Base-by-base conservation (phyloP, 371 early-diverging fungal species). In the Lichtheimia hyalospora region DNA sequence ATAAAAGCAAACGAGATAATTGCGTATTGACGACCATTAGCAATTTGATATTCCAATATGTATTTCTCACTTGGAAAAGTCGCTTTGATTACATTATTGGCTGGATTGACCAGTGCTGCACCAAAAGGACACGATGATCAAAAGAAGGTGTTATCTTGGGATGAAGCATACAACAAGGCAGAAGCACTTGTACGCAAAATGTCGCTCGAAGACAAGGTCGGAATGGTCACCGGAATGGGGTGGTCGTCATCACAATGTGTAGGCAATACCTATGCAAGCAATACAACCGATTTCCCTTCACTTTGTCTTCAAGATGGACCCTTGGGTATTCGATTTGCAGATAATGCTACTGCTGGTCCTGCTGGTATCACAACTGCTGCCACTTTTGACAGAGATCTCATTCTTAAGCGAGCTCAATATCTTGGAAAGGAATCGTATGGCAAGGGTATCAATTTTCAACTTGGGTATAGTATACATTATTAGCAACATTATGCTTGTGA, bases 241-340 rank as follows among this genome's bases (percentile, higher is more conserved):
- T 73, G 74, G 73, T 49, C 25, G 5, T 25, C 25, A 23, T 73
- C 70, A 2, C 63, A 63, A 0, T 82, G 82, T 52, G 82, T 85
- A 2, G 88, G 88, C 3, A 81, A 83, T 63, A 80, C 75, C 4
- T 51, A 52, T 7, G 10, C 70, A 0, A 58, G 72, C 8, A 58
- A 60, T 7, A 54, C 61, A 7, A 60, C 66, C 7, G 64, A 75
- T 42, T 87, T 85, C 62, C 81, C 81, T 24, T 84, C 82, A 57
- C 21, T 79, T 7, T 82, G 79, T 58, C 62, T 81, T 13, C 84
- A 85, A 58, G 85, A 87, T 70, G 65, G 77, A 12, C 87, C 87
- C n/a, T 55, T 77, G 7, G 88, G 86, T 27, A 58, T 83, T 27
- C 78, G 82, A 6, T 78, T 67, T 50, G 76, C 73, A 5, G 49